Conservation (phyloP, 2,329 filamentous ascomycete species). For the Colletotrichum sp. region DNA sequence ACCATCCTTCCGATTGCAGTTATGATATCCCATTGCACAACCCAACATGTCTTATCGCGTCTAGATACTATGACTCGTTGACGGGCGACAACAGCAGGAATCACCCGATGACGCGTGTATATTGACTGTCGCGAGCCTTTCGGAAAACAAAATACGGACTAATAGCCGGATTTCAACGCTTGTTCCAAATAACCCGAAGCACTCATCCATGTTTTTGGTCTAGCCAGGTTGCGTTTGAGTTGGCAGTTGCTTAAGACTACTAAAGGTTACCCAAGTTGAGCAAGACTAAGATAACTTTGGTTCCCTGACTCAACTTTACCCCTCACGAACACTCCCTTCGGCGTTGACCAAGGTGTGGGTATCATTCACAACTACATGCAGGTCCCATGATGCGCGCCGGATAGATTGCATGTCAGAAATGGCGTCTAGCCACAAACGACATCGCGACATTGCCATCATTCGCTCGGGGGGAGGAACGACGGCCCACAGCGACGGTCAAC, state of each 20-base stretch:
- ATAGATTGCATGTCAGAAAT: not conserved
- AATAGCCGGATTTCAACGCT: not conserved
- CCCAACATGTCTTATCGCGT: too few species aligned
- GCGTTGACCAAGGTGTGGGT: not conserved
- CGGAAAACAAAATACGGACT: not conserved
- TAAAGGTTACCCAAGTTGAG: not conserved
- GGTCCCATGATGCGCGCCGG: not conserved
- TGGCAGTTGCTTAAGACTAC: not conserved
- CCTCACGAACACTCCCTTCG: accelerated
- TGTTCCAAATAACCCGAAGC: not conserved
- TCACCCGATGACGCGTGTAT: accelerated
- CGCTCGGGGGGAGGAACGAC: not conserved
- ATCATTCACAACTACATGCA: not conserved
- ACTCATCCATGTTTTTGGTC: not conserved
- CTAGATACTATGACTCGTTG: too few species aligned
- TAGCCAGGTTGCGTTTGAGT: not conserved
- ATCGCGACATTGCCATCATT: not conserved
- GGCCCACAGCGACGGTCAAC: not conserved
- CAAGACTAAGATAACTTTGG: not conserved
- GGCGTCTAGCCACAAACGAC: not conserved
- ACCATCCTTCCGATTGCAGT: too few species aligned
- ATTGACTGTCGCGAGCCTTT: accelerated
- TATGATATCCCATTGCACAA: too few species aligned
- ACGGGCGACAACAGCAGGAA: too few species aligned
- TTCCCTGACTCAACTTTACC: not conserved